Conservation (phyloP, 495 filamentous ascomycete species). For the Penicillium cinerascens region DNA sequence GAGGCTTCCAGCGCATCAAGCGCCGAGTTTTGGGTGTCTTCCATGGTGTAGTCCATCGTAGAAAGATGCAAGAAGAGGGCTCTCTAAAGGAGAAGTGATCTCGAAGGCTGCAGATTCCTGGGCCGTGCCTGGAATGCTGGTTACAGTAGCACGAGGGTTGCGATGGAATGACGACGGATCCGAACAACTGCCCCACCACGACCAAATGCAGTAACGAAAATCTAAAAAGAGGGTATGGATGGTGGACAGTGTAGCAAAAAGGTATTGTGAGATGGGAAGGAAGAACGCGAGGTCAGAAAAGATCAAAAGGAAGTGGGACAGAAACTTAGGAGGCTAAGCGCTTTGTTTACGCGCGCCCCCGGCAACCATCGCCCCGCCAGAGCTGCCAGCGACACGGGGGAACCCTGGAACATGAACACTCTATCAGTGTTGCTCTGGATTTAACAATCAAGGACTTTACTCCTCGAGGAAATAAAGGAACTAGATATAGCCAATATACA, state of each 20-base stretch:
- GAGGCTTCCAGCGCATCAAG: conserved; percentile 53
- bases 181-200: conserved; percentile 32
- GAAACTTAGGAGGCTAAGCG: background rate
- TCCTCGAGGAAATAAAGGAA: too few species aligned
- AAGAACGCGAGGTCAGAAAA: conserved; percentile 6
- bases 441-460: too few species aligned
- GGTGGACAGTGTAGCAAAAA: background rate
- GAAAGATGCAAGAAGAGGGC: conserved; percentile 1
- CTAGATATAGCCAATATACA: too few species aligned
- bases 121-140: conserved; percentile 25
- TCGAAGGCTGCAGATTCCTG: conserved; percentile 17
- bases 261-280: background rate
- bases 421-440: too few species aligned
- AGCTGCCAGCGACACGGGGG: background rate
- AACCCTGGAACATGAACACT: too few species aligned
- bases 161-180: conserved; percentile 43
- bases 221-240: conserved; percentile 5
- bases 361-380: conserved; percentile 8
- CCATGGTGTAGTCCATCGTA: conserved; percentile 62
- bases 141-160: conserved; percentile 33
- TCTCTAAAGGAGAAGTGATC: conserved; percentile 5
- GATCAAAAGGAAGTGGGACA: background rate
- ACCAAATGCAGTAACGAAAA: conserved; percentile 8
- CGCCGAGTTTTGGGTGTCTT: conserved; percentile 70
- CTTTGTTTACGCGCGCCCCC: conserved; percentile 16